Percentiles rank a stretch among this genome's conserved stretches.
Evolutionary conservation across 306 rosid genomes (phyloP).

Genomic region (Nissolia schottii): DNA sequence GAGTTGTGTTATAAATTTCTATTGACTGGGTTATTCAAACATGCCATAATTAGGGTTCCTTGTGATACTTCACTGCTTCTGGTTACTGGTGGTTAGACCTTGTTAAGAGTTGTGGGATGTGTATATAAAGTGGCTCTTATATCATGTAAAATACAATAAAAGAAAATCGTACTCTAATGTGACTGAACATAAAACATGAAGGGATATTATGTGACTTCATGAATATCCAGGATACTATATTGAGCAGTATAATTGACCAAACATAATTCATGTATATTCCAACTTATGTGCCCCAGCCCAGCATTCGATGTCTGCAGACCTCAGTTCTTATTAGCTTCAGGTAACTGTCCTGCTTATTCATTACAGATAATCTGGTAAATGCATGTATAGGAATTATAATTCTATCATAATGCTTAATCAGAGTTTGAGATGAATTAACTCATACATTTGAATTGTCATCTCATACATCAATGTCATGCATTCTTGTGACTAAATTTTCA

Average conservation of each 20-base stretch:
- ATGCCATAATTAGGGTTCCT: constrained; percentile 4
- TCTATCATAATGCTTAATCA: not conserved
- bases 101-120: not conserved
- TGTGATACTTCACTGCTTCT: constrained; percentile 2
- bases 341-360: not conserved
- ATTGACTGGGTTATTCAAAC: constrained; percentile 9
- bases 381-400: not conserved
- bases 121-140: not conserved
- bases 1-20: constrained; percentile 21
- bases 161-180: not conserved
- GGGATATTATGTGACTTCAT: not conserved
- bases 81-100: not conserved
- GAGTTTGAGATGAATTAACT: not conserved
- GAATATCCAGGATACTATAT: constrained; percentile 6
- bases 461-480: not conserved
- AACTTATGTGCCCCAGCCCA: not conserved
- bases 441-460: not conserved
- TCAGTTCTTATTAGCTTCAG: not conserved
- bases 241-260: not conserved
- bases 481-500: constrained; percentile 23
- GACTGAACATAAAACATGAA: not conserved
- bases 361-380: not conserved
- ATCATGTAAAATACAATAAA: constrained; percentile 9
- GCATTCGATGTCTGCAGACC: not conserved
- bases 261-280: not conserved